Evolutionary conservation across 257 asterid genomes (phyloP), one percentile per base, ranked within the genome.

Genomic region (Orobanche coerulescens): DNA sequence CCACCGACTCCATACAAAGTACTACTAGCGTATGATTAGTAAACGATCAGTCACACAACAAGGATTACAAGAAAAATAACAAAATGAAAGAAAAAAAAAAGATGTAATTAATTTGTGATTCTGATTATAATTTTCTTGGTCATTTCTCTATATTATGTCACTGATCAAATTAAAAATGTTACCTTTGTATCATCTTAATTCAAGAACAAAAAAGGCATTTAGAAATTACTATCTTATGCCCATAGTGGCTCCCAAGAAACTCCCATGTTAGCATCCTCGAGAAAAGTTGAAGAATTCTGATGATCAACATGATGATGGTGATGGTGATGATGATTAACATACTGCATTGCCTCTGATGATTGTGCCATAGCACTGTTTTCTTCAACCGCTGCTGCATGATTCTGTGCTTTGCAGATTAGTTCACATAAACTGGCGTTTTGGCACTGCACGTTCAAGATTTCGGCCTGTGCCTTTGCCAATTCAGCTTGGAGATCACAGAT

Each of bases 401-500:
- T 5, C 5, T 23, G 56, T 34, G 47, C 9, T 0, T 47, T 42
- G 73, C 18, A 26, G 2, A 56, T 24, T 6, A 16, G 44, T 26
- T 66, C 53, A 1, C 47, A 25, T 10, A 77, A 67, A 53, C 25
- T 70, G 0, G 75, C 69, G 16, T 80, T 77, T 8, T 84, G 94
- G 76, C 79, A 76, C 31, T 79, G 83, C 69, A 84, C 40, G 74
- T 84, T 87, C 13, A 81, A 14, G 22, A 77, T 75, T 47, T 87
- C 77, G 0, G 88, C 95, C 11, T 87, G 78, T 7, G 87, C 75
- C 50, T 71, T 77, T 6, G 88, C 91, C 2, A 84, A 44, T 15
- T 84, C 78, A 13, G 80, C 87, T 65, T 82, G 95, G 16, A 84
- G 91, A 62, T 81, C 85, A 31, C 43, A 58, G 1, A 87, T 74